phyloP scores from a whole-genome alignment of 1,139 yeast genomes.

The Candida sanyaensis region DNA sequence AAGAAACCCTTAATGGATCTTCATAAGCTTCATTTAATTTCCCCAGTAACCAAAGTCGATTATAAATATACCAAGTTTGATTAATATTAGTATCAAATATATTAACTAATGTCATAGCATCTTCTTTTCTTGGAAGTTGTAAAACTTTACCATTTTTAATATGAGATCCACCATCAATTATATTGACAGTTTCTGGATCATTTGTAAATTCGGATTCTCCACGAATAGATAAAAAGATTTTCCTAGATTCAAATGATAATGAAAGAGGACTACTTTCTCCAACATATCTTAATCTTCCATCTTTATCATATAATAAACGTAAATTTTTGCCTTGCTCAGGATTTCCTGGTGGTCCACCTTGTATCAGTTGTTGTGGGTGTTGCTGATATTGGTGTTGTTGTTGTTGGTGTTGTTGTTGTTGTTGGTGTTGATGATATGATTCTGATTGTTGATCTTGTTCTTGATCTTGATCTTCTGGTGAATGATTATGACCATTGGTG shows the following conservation, averaged over 20 bases:
- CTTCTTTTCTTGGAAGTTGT: conserved; percentile 11
- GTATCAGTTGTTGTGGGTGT: background rate
- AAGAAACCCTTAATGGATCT: conserved; percentile 9
- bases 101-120: conserved; percentile 7
- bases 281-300: conserved; percentile 22
- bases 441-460: background rate
- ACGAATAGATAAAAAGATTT: conserved; percentile 17
- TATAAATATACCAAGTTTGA: conserved; percentile 14
- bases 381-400: no score
- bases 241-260: conserved; percentile 23
- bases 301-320: conserved; percentile 12
- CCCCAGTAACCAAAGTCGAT: conserved; percentile 10
- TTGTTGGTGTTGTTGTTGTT: background rate
- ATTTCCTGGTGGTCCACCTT: no score
- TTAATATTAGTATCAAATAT: conserved; percentile 11
- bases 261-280: conserved; percentile 28
- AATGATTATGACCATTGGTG: no score
- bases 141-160: background rate
- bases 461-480: background rate
- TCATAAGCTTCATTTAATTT: conserved; percentile 10
- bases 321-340: background rate
- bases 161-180: conserved; percentile 11
- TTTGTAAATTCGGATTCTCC: conserved; percentile 14
- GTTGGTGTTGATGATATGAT: no score
- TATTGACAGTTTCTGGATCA: conserved; percentile 10